Percentiles rank a stretch among this genome's conserved stretches.
Conservation (phyloP, 345 rosid species). For the Eutrema japonicum region DNA sequence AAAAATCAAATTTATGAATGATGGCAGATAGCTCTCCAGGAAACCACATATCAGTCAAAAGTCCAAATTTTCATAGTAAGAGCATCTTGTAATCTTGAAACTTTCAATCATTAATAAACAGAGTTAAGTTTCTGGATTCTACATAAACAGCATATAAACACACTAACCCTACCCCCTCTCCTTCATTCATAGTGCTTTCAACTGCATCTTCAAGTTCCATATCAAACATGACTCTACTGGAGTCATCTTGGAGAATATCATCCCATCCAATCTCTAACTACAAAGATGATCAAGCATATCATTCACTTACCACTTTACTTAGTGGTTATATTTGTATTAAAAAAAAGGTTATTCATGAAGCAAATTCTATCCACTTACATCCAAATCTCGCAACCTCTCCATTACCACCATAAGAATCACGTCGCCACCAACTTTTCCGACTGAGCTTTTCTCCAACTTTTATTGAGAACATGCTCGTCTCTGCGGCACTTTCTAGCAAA, state of each 20-base stretch:
- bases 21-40: background rate
- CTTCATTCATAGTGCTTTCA: constrained; percentile 46
- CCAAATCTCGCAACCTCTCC: constrained; percentile 72
- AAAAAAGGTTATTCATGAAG: background rate
- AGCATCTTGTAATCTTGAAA: background rate
- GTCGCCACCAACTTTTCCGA: constrained; percentile 70
- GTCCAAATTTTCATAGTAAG: constrained; percentile 7
- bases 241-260: constrained; percentile 66
- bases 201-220: constrained; percentile 69
- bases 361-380: constrained; percentile 53
- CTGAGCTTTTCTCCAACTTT: constrained; percentile 65
- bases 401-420: constrained; percentile 64
- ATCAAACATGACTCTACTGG: constrained; percentile 66
- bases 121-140: background rate
- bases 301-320: constrained; percentile 16
- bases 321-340: background rate
- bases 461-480: constrained; percentile 75
- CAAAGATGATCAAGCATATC: background rate
- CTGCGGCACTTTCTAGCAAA: constrained; percentile 79
- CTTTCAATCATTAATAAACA: background rate
- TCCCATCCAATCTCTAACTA: constrained; percentile 77
- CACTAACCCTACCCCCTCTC: constrained; percentile 50
- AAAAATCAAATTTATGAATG: background rate
- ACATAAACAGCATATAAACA: background rate
- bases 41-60: background rate